Percentiles rank a stretch among this genome's conserved stretches.
Evolutionary conservation across 2,329 filamentous ascomycete genomes (phyloP).

Genomic region (Colletotrichum viniferum): DNA sequence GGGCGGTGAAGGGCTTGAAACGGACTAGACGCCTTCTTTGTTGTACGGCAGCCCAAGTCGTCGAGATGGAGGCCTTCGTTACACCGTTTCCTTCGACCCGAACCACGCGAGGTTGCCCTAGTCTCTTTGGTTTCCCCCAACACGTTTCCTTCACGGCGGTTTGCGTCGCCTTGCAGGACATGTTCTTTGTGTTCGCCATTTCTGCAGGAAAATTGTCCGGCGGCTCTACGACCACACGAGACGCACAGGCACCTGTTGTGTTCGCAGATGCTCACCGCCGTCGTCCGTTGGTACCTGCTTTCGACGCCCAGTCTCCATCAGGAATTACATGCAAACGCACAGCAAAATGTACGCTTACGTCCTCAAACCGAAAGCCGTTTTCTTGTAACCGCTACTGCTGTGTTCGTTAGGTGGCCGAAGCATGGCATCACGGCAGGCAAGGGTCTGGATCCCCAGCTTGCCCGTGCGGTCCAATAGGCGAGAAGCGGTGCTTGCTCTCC

Average conservation of each 20-base stretch:
- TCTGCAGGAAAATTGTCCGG: not conserved
- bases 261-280: not conserved
- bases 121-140: not conserved
- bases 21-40: constrained; percentile 9
- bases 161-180: not conserved
- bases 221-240: not conserved
- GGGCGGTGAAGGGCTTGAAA: constrained; percentile 13
- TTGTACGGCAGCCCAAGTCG: not conserved
- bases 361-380: not conserved
- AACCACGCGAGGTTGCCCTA: not conserved
- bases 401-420: not conserved
- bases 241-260: not conserved
- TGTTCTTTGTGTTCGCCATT: not conserved
- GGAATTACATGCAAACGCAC: not conserved
- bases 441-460: not conserved
- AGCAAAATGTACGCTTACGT: not conserved
- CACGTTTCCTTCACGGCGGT: not conserved
- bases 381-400: not conserved
- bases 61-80: not conserved
- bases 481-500: not conserved
- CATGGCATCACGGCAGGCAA: not conserved
- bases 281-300: not conserved
- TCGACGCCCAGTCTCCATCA: not conserved
- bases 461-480: not conserved
- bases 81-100: not conserved